These are phyloP conservation scores for Quercus berberidifolia DNA, from an alignment of 306 rosid genomes.

Conservation along the genomic window DNA sequence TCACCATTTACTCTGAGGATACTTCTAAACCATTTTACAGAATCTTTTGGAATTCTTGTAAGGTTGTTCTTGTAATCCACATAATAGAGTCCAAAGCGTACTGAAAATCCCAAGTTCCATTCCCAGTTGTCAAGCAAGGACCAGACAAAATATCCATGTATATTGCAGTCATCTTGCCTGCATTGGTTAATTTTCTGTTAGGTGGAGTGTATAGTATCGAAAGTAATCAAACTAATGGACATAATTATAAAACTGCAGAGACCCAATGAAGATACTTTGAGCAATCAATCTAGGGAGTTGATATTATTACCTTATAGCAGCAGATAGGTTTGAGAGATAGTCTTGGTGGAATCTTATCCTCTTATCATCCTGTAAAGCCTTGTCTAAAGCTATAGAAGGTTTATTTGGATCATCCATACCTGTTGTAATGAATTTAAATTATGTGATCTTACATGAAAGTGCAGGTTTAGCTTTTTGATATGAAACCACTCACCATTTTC, in stretches of 20 bases:
- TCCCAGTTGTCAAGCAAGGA: constrained; percentile 97
- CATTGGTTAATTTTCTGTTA: constrained; percentile 20
- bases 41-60: constrained; percentile 80
- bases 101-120: constrained; percentile 87
- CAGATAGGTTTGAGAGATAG: constrained; percentile 86
- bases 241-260: not conserved
- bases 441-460: not conserved
- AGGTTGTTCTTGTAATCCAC: constrained; percentile 84
- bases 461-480: not conserved
- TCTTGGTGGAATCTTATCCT: constrained; percentile 75
- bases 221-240: not conserved
- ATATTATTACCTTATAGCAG: constrained; percentile 68
- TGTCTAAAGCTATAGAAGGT: constrained; percentile 41
- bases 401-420: constrained; percentile 86
- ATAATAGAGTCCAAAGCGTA: constrained; percentile 85
- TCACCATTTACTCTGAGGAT: constrained; percentile 45
- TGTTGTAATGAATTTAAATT: constrained; percentile 21
- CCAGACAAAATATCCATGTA: constrained; percentile 88
- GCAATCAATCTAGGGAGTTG: not conserved
- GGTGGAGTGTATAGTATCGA: not conserved
- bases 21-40: constrained; percentile 71
- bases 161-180: constrained; percentile 79
- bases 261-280: not conserved
- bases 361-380: constrained; percentile 68
- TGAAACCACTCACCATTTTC: constrained; percentile 66